Evolutionary conservation across 2,329 filamentous ascomycete genomes (phyloP), one percentile per base, ranked within the genome.

Genomic region (Magnaporthiopsis incrustans): DNA sequence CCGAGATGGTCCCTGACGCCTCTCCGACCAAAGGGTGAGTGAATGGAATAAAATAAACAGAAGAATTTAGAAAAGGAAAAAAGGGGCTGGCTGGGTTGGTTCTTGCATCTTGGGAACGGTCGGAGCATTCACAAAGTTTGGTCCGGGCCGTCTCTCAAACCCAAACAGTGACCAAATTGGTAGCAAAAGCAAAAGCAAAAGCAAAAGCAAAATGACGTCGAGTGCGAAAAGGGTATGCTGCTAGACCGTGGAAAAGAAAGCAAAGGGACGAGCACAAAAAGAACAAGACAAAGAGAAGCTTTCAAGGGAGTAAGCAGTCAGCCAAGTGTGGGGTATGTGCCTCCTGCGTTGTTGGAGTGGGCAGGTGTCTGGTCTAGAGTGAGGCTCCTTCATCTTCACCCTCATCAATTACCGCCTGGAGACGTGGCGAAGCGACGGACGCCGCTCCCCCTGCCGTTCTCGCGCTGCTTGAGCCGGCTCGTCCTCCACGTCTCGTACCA

Each of bases 401-500:
- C 8, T 11, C 18, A n/a, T 53, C 7, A 11, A 4, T 35, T 53
- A 7, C 44, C 44, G n/a, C 44, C 44, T n/a, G n/a, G n/a, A 53
- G 44, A n/a, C 44, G 44, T 53, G 44, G 44, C 44, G n/a, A n/a
- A 53, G 22, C 44, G 44, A 25, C 44, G 44, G 44, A 53, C 44
- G 7, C 58, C 30, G 38, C 71, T 67, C 65, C 68, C 66, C 69
- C 72, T 73, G 63, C 70, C 64, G n/a, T 76, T 71, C 65, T 82
- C 78, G 64, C 80, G 78, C 67, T 81, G 77, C 76, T 87, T 87
- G 68, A 89, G 81, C 64, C 85, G 80, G 76, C 80, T 88, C 11
- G 86, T 97, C 77, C 95, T 87, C 95, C 94, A 98, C 70, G 90
- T 88, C 76, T 98, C 94, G 71, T 98, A 98, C 91, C 92, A 97